These are phyloP conservation scores for Ricinus communis DNA, from an alignment of 345 rosid genomes.

Conservation along the genomic window DNA sequence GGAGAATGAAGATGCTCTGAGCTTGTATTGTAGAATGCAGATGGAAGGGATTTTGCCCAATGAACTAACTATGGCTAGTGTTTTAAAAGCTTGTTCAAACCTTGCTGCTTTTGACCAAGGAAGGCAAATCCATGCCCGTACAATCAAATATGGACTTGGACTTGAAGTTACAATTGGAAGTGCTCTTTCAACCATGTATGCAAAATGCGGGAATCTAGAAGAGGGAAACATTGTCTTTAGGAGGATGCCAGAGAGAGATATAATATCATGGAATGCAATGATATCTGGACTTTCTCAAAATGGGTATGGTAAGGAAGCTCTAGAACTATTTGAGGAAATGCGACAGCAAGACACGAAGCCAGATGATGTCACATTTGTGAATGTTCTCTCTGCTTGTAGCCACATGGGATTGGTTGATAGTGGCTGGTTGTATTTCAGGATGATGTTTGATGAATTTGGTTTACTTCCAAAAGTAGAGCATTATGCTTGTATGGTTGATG, in stretches of 20 bases:
- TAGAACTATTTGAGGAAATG: constrained; percentile 34
- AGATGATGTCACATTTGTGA: constrained; percentile 31
- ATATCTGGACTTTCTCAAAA: constrained; percentile 34
- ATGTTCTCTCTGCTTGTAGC: constrained; percentile 35
- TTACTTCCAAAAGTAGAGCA: constrained; percentile 26
- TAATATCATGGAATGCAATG: constrained; percentile 37
- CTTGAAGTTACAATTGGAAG: constrained; percentile 21
- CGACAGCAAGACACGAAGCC: constrained; percentile 24
- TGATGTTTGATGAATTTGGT: constrained; percentile 30
- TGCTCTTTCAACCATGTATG: constrained; percentile 32
- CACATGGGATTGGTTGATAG: constrained; percentile 33
- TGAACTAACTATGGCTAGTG: constrained; percentile 35
- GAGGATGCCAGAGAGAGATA: constrained; percentile 25
- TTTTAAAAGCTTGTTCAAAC: constrained; percentile 30
- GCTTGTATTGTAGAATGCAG: constrained; percentile 26
- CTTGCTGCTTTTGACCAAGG: constrained; percentile 34
- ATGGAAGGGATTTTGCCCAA: constrained; percentile 27
- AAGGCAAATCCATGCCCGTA: constrained; percentile 27
- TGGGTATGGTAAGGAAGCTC: constrained; percentile 29
- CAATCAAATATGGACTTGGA: constrained; percentile 26
- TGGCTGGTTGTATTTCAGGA: constrained; percentile 22
- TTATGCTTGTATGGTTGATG: constrained; percentile 35
- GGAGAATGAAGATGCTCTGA: constrained; percentile 29
- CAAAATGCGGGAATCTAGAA: constrained; percentile 31
- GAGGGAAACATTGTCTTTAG: constrained; percentile 21